Percentiles rank a stretch among this genome's conserved stretches.
Conservation (phyloP, 345 rosid genomes). For the Salix udensis region DNA sequence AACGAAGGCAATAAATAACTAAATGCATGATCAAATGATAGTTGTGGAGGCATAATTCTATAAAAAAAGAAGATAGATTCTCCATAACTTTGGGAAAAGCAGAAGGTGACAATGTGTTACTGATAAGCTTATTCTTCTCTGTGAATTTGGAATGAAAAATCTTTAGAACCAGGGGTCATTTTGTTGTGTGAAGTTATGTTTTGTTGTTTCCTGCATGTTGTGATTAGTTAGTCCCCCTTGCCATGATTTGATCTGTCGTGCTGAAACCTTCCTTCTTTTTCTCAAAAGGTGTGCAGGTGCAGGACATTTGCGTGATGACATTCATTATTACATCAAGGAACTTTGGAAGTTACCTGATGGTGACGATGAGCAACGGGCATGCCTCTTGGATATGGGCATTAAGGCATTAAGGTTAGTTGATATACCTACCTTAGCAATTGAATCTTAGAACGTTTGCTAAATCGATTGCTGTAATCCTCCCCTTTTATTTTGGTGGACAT, state of each 20-base stretch:
- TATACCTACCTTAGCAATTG: background rate
- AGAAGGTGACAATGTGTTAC: background rate
- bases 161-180: background rate
- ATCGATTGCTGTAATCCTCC: background rate
- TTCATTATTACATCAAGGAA: constrained; percentile 62
- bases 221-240: background rate
- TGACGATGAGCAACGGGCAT: constrained; percentile 62
- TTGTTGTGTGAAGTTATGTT: background rate
- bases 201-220: background rate
- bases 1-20: background rate
- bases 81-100: background rate
- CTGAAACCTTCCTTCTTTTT: constrained; percentile 18
- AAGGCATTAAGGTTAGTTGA: constrained; percentile 79
- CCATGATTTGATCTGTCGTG: constrained; percentile 1
- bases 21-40: background rate
- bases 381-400: constrained; percentile 69
- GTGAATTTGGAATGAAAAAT: background rate
- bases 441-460: background rate
- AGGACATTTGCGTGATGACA: constrained; percentile 82
- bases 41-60: background rate
- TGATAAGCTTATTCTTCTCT: background rate
- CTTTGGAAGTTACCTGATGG: constrained; percentile 42
- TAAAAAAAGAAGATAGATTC: background rate
- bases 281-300: constrained; percentile 78
- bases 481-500: background rate